phyloP scores from a whole-genome alignment of 2,329 filamentous ascomycete genomes.

The Aspergillus novofumigatus region DNA sequence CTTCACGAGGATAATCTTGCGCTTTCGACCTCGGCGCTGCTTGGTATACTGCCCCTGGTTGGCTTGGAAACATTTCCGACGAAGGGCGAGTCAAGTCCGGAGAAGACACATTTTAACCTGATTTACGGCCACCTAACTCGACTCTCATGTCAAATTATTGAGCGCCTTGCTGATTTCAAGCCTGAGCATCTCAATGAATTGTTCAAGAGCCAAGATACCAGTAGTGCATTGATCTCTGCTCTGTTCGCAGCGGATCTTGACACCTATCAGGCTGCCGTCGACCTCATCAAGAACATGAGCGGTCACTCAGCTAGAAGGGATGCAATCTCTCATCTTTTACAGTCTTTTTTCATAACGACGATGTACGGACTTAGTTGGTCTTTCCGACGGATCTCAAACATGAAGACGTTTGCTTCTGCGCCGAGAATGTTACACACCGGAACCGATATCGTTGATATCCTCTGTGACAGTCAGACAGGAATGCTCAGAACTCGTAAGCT shows the following conservation, averaged over 20 bases:
- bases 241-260: conserved; percentile 76
- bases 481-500: conserved; percentile 58
- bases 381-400: conserved; percentile 52
- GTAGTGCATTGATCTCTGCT: conserved; percentile 70
- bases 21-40: conserved; percentile 69
- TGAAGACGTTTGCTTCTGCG: conserved; percentile 57
- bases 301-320: conserved; percentile 61
- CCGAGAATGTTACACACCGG: conserved; percentile 59
- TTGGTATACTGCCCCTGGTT: conserved; percentile 66
- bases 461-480: conserved; percentile 61
- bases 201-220: conserved; percentile 63
- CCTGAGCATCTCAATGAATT: conserved; percentile 64
- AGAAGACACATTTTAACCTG: conserved; percentile 70
- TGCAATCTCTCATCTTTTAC: conserved; percentile 58
- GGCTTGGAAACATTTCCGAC: conserved; percentile 70
- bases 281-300: conserved; percentile 78
- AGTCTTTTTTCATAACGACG: conserved; percentile 52
- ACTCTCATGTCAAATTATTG: conserved; percentile 68
- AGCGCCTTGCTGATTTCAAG: conserved; percentile 73
- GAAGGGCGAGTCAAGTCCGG: conserved; percentile 42
- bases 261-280: conserved; percentile 74
- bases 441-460: conserved; percentile 58
- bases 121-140: conserved; percentile 61
- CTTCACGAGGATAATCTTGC: conserved; percentile 64
- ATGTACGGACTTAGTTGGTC: conserved; percentile 55